Evolutionary conservation across 1,139 yeast genomes (phyloP).

Genomic region (Magnusiomyces fungicola): DNA sequence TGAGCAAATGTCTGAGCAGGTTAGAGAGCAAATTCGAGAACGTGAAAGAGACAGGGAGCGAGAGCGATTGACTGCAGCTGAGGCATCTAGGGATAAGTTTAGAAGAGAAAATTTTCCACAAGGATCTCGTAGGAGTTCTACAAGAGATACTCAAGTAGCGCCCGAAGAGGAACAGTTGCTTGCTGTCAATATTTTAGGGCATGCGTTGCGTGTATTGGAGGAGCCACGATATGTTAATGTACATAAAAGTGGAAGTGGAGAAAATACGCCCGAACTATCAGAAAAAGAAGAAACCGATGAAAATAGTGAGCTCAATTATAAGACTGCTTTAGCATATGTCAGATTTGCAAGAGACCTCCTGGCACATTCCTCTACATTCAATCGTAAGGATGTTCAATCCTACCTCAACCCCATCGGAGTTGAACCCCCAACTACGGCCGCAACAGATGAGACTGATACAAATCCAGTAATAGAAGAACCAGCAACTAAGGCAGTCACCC

Average conservation of each 20-base stretch:
- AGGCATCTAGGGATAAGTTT: too few species aligned
- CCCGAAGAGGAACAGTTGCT: background rate
- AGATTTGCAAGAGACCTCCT: constrained; percentile 1
- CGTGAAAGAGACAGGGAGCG: background rate
- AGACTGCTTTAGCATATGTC: background rate
- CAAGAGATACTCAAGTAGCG: background rate
- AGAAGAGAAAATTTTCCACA: background rate
- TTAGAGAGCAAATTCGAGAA: background rate
- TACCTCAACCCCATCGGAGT: background rate
- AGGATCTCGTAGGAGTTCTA: background rate
- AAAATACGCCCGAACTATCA: background rate
- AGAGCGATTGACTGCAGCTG: background rate
- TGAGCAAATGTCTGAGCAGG: constrained; percentile 2
- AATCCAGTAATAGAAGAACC: too few species aligned
- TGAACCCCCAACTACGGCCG: background rate
- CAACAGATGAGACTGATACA: background rate
- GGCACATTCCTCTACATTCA: background rate
- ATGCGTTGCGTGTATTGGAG: constrained; percentile 1
- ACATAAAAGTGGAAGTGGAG: background rate
- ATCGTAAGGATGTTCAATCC: background rate
- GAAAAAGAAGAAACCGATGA: background rate
- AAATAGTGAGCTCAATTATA: background rate
- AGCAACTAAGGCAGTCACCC: too few species aligned
- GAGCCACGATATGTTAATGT: background rate
- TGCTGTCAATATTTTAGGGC: background rate